Evolutionary conservation across 2,329 filamentous ascomycete genomes (phyloP).

Genomic region (Fusarium xylarioides): DNA sequence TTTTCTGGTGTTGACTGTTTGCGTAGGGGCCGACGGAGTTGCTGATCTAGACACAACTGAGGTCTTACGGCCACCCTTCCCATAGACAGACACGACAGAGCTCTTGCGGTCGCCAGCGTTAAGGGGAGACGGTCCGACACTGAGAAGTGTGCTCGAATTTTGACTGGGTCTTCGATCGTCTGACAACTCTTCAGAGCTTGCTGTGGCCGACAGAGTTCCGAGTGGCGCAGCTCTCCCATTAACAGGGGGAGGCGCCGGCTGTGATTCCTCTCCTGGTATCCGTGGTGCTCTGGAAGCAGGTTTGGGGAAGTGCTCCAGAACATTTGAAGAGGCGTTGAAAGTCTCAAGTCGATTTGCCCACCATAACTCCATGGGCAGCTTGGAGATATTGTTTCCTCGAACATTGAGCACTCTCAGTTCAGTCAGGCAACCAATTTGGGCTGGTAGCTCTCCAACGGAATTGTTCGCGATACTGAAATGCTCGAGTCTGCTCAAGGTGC

Average conservation of each 20-base stretch:
- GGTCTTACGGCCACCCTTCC: conserved; percentile 82
- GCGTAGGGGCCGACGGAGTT: conserved; percentile 58
- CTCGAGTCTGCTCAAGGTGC: conserved; percentile 82
- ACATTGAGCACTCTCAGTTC: conserved; percentile 89
- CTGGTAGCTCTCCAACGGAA: conserved; percentile 81
- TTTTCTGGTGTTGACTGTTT: conserved; percentile 71
- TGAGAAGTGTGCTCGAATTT: conserved; percentile 78
- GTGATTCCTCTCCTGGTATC: conserved; percentile 60
- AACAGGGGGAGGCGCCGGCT: conserved; percentile 46
- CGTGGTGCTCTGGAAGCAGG: conserved; percentile 76
- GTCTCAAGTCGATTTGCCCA: conserved; percentile 90
- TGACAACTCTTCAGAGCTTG: conserved; percentile 81
- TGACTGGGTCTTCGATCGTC: conserved; percentile 82
- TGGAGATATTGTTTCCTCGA: conserved; percentile 90
- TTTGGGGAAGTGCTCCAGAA: conserved; percentile 90
- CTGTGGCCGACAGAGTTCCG: conserved; percentile 63
- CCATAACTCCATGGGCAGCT: conserved; percentile 94
- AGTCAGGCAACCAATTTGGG: conserved; percentile 86
- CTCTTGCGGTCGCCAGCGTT: conserved; percentile 75
- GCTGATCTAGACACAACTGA: conserved; percentile 78
- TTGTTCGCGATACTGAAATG: conserved; percentile 96
- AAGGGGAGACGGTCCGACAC: conserved; percentile 77
- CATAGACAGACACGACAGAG: conserved; percentile 83
- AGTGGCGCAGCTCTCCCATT: conserved; percentile 54
- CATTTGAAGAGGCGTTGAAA: conserved; percentile 94